phyloP scores from a whole-genome alignment of 1,284 basidiomycete genomes.

The Papiliotrema nemorosa region DNA sequence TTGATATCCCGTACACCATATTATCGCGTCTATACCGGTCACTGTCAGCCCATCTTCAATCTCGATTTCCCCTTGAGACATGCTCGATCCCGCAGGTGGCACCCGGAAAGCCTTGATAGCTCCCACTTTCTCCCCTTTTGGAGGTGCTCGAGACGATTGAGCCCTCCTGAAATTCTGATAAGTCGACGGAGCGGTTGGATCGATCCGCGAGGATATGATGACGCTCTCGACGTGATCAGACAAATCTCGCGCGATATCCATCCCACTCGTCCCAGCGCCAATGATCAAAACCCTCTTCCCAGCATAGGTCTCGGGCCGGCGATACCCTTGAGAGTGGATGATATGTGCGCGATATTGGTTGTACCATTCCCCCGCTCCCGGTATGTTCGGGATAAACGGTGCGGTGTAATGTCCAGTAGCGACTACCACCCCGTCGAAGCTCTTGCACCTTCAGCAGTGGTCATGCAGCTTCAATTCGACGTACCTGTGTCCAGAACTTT shows the following conservation, averaged over 20 bases:
- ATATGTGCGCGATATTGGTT: conserved; percentile 46
- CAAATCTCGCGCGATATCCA: conserved; percentile 51
- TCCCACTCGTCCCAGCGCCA: conserved; percentile 53
- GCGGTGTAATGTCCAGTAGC: conserved; percentile 55
- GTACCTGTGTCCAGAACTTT: conserved; percentile 5
- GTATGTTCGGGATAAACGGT: conserved; percentile 51
- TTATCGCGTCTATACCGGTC: conserved; percentile 48
- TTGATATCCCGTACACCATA: conserved; percentile 53
- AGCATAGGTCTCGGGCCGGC: conserved; percentile 48
- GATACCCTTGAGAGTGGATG: conserved; percentile 54
- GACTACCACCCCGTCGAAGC: conserved; percentile 54
- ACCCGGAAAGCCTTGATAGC: conserved; percentile 45
- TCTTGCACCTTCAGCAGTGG: conserved; percentile 28
- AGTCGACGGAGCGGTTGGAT: conserved; percentile 18
- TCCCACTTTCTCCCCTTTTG: conserved; percentile 38
- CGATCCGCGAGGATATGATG: conserved; percentile 48
- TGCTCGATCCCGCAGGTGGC: conserved; percentile 4
- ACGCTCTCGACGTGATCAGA: conserved; percentile 39
- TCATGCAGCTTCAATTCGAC: background rate
- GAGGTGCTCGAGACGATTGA: conserved; percentile 32
- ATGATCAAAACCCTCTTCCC: conserved; percentile 54
- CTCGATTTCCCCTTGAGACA: conserved; percentile 46
- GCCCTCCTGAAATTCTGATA: conserved; percentile 37
- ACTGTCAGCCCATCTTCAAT: conserved; percentile 51
- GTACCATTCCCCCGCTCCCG: conserved; percentile 49